Evolutionary conservation across 768 basidiomycete species (phyloP), one percentile per base, ranked within the genome.

Genomic region (Agaricus blazei): DNA sequence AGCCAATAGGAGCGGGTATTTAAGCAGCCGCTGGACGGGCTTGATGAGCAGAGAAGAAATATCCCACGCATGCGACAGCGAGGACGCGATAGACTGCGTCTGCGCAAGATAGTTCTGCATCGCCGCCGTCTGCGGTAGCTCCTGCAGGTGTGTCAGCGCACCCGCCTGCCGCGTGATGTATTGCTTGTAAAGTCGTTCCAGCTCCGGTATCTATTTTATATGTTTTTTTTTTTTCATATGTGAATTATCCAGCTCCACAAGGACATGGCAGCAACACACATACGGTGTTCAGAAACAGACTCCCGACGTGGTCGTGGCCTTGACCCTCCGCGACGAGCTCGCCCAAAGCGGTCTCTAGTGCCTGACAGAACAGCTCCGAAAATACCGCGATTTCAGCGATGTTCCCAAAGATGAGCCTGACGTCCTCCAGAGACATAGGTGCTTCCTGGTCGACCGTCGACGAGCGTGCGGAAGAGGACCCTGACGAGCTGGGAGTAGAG

Each of bases 1-100:
- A 26, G 73, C 71, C 34, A 99, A 82, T 28, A 99, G 80, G 8
- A 98, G 80, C 0, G 91, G 84, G 65, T 99, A 99, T 67, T 98
- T 98, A 60, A 98, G 84, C 52, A 98, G 79, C 14, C 96, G 85
- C 65, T 98, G 97, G 3, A 99, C 93, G 34, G 97, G 97, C 70
- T 98, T 98, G 70, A 99, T 98, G 58, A 99, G 86, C 38, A 98
- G 81, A 0, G 93, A 93, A 4, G 91, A 78, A 27, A 99, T 82
- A 67, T 99, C 96, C 87, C 93, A 94, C 2, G 93, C 90, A 63
- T 92, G 87, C 0, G 91, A 89, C 11, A 89, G 77, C 24, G 82
- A 79, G 1, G 84, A 80, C 1, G 89, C 86, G 37, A 88, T 75
- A 9, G 73, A 76, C 56, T 82, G 80, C 15, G 88, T 88, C 36